Evolutionary conservation across 225 moss, liverwort and hornwort genomes (phyloP).

Genomic region (Pseudisothecium myosuroides): DNA sequence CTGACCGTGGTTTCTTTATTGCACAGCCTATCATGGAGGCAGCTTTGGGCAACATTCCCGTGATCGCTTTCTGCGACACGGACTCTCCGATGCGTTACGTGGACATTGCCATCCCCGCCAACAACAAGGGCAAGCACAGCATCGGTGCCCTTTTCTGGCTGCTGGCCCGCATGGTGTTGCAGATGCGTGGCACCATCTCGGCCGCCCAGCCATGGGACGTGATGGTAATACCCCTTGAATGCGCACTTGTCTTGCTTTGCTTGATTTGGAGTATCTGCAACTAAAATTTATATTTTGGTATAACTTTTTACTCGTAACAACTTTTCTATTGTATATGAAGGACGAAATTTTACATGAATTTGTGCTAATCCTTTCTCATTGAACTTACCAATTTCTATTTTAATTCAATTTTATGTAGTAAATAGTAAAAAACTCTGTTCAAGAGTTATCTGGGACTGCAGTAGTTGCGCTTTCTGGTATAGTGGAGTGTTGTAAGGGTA

Average conservation of each 20-base stretch:
- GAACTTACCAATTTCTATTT: no score
- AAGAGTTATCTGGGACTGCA: background rate
- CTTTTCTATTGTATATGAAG: no score
- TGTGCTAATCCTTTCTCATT: no score
- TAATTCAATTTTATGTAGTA: background rate
- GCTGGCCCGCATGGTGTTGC: conserved; percentile 26
- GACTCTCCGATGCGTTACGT: conserved; percentile 28
- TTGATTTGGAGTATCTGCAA: background rate
- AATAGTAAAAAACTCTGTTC: rapidly evolving
- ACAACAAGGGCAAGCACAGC: conserved; percentile 37
- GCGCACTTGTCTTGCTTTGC: background rate
- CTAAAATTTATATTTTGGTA: background rate
- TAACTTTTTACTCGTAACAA: background rate
- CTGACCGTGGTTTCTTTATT: background rate
- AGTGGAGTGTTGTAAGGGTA: no score
- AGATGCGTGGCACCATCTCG: conserved; percentile 27
- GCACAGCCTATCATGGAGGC: conserved; percentile 29
- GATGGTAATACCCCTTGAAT: background rate
- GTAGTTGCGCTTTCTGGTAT: background rate
- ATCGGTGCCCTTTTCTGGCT: conserved; percentile 28
- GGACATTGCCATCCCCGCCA: conserved; percentile 21
- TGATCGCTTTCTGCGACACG: conserved; percentile 27
- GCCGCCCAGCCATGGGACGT: conserved; percentile 30
- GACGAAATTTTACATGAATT: no score
- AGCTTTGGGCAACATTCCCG: conserved; percentile 26